phyloP scores from a whole-genome alignment of 225 moss, liverwort and hornwort genomes.

The Polytrichum formosum region DNA sequence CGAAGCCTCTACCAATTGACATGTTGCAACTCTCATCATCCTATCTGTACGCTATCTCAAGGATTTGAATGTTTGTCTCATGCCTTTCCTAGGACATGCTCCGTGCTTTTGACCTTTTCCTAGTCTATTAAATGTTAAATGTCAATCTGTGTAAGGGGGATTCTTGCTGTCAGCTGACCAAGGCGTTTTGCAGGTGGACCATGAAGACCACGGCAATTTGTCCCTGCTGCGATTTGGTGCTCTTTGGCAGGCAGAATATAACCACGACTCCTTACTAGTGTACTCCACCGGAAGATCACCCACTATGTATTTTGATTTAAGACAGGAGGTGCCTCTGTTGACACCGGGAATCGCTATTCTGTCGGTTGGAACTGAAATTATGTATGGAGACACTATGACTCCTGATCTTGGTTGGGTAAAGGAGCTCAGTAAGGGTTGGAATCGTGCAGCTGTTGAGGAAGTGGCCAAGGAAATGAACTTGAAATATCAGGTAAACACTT shows the following conservation, averaged over 20 bases:
- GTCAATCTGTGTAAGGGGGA: not conserved
- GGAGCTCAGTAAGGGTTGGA: conserved; percentile 57
- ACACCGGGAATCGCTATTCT: conserved; percentile 62
- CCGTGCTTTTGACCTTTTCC: too few species aligned
- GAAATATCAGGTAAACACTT: conserved; percentile 46
- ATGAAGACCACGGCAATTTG: conserved; percentile 30
- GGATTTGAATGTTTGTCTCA: too few species aligned
- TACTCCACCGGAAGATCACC: conserved; percentile 63
- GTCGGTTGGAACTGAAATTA: conserved; percentile 64
- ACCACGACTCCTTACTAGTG: conserved; percentile 66
- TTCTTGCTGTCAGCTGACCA: not conserved
- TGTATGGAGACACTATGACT: conserved; percentile 58
- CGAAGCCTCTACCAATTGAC: too few species aligned
- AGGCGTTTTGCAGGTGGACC: conserved; percentile 52
- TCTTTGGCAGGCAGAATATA: conserved; percentile 61
- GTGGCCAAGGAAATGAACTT: conserved; percentile 62
- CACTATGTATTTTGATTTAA: conserved; percentile 48
- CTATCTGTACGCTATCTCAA: too few species aligned
- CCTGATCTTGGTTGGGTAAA: conserved; percentile 57
- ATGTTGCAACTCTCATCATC: too few species aligned
- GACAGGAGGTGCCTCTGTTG: conserved; percentile 58
- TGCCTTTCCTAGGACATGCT: too few species aligned
- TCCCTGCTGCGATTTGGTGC: conserved; percentile 61
- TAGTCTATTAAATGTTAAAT: too few species aligned
- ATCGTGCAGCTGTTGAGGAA: conserved; percentile 57